Conservation (phyloP, 2,329 filamentous ascomycete species). For the Pyrenophora graminea region DNA sequence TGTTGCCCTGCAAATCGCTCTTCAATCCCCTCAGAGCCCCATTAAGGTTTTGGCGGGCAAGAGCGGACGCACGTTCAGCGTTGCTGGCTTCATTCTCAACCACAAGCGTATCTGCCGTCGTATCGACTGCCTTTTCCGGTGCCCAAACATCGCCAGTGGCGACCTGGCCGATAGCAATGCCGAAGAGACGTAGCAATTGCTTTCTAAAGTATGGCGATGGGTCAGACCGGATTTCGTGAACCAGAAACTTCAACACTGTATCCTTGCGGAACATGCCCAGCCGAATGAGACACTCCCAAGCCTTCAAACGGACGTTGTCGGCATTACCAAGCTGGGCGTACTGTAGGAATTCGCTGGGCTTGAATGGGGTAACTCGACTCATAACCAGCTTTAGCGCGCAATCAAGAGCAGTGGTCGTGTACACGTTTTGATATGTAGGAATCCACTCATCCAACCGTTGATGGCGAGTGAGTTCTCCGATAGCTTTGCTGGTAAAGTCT, state of each 20-base stretch:
- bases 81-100: conserved; percentile 59
- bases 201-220: conserved; percentile 62
- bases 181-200: conserved; percentile 57
- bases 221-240: conserved; percentile 61
- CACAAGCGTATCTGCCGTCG: conserved; percentile 53
- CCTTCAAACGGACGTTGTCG: conserved; percentile 62
- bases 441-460: conserved; percentile 70
- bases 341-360: conserved; percentile 62
- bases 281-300: conserved; percentile 62
- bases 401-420: conserved; percentile 64
- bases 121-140: conserved; percentile 34
- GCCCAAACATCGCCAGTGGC: conserved; percentile 58
- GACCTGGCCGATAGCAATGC: conserved; percentile 60
- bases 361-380: conserved; percentile 57
- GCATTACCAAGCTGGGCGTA: conserved; percentile 65
- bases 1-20: conserved; percentile 55
- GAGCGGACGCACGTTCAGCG: conserved; percentile 53
- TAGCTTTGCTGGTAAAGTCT: conserved; percentile 59
- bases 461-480: conserved; percentile 66
- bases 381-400: conserved; percentile 61
- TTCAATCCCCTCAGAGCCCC: conserved; percentile 63
- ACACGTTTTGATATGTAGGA: conserved; percentile 67
- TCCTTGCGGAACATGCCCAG: conserved; percentile 57
- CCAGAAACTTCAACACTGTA: conserved; percentile 59
- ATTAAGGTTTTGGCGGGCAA: conserved; percentile 61